A percentile compares a stretch with the other conserved stretches of the same genome.
phyloP scores from a whole-genome alignment of 2,329 filamentous ascomycete genomes.

The Graphiopsis chlorocephala region DNA sequence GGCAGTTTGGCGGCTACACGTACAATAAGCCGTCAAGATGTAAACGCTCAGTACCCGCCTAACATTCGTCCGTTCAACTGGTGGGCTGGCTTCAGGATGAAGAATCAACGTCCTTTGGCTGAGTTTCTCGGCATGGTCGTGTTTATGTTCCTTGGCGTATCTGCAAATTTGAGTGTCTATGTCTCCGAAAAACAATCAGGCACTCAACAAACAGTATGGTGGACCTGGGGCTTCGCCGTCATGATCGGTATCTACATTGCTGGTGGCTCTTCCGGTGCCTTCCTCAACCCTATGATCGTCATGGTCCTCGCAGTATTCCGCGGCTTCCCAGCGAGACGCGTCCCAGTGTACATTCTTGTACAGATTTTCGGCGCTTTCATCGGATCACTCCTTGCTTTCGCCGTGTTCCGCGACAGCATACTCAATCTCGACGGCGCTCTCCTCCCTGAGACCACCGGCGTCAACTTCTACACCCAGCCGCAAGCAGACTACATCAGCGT shows the following conservation, averaged over 20 bases:
- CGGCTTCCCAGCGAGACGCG: conserved; percentile 52
- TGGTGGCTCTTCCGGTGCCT: conserved; percentile 48
- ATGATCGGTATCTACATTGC: conserved; percentile 47
- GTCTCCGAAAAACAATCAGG: conserved; percentile 37
- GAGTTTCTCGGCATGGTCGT: conserved; percentile 54
- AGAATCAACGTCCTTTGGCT: conserved; percentile 59
- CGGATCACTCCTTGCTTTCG: conserved; percentile 48
- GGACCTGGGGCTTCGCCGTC: conserved; percentile 53
- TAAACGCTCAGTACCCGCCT: neutral
- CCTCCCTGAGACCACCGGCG: conserved; percentile 23
- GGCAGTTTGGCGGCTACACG: conserved; percentile 2
- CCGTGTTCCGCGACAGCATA: conserved; percentile 41
- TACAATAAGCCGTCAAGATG: neutral
- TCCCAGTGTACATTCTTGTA: conserved; percentile 50
- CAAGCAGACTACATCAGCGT: conserved; percentile 26
- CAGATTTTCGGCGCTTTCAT: conserved; percentile 54
- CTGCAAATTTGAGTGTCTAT: conserved; percentile 35
- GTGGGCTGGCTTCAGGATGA: conserved; percentile 56
- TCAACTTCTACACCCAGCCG: conserved; percentile 29
- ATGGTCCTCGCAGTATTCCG: conserved; percentile 45
- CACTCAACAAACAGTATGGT: conserved; percentile 27
- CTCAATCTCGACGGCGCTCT: conserved; percentile 40
- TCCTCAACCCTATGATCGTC: conserved; percentile 49
- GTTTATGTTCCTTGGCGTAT: conserved; percentile 25
- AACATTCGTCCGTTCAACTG: conserved; percentile 28